Percentiles rank a stretch among this genome's conserved stretches.
These are phyloP conservation scores for Rhodotorula sp. DNA, from an alignment of 1,284 basidiomycete genomes.

Conservation along the genomic window DNA sequence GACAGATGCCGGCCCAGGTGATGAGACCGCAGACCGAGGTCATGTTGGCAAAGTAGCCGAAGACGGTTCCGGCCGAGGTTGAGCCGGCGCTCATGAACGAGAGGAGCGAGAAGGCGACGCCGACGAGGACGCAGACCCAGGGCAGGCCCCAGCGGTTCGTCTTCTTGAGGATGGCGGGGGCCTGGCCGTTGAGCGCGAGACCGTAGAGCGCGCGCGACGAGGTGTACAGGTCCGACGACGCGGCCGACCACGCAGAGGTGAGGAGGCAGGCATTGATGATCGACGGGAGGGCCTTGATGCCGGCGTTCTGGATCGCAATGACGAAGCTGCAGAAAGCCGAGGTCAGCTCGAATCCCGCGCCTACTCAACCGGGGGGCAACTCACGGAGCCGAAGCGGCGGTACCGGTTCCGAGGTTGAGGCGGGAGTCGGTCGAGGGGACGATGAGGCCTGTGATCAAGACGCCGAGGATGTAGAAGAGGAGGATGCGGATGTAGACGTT, in stretches of 20 bases:
- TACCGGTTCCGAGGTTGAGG: constrained; percentile 54
- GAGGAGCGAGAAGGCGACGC: constrained; percentile 66
- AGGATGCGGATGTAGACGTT: constrained; percentile 71
- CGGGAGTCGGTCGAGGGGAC: constrained; percentile 64
- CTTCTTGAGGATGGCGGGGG: constrained; percentile 60
- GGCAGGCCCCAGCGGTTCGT: constrained; percentile 73
- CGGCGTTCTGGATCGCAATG: constrained; percentile 33
- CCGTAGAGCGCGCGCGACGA: constrained; percentile 57
- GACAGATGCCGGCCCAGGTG: constrained; percentile 56
- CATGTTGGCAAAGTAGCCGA: constrained; percentile 32
- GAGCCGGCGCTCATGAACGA: constrained; percentile 58
- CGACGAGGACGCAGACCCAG: constrained; percentile 65
- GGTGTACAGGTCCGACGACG: constrained; percentile 57
- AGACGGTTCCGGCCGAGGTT: constrained; percentile 25
- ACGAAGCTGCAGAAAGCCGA: neutral
- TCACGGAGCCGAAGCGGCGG: constrained; percentile 39
- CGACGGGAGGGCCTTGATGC: constrained; percentile 42
- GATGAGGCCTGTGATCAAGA: constrained; percentile 49
- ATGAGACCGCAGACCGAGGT: constrained; percentile 55
- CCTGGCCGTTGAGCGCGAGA: constrained; percentile 53
- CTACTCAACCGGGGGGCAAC: too few species aligned
- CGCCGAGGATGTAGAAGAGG: constrained; percentile 62
- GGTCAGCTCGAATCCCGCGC: too few species aligned
- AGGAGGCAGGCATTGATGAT: constrained; percentile 53
- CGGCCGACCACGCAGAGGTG: constrained; percentile 58